A percentile compares a stretch with the other conserved stretches of the same genome.
Conservation (phyloP, 1,284 basidiomycete genomes). For the Cutaneotrichosporon curvatum region DNA sequence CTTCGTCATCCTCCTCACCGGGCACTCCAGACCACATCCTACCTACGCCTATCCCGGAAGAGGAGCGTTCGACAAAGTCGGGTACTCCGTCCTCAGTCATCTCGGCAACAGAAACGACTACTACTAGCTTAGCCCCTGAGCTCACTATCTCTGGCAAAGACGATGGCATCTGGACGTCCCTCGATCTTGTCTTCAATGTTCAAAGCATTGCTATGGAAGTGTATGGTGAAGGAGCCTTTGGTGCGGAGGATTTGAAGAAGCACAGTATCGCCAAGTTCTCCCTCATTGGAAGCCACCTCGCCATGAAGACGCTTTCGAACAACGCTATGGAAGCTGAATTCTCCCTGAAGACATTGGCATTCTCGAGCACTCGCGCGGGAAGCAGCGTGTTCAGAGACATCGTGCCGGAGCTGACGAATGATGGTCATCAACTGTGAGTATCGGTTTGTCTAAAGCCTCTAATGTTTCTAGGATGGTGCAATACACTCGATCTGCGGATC, state of each 20-base stretch:
- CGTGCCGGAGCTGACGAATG: constrained; percentile 81
- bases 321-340: constrained; percentile 80
- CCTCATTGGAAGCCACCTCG: constrained; percentile 69
- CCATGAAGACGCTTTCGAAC: constrained; percentile 77
- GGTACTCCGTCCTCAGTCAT: too few species aligned
- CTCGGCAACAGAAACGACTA: neutral
- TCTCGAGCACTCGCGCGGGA: constrained; percentile 79
- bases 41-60: constrained; percentile 7
- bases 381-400: constrained; percentile 87
- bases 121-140: constrained; percentile 51
- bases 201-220: constrained; percentile 78
- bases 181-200: constrained; percentile 73
- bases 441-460: neutral
- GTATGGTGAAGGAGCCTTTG: constrained; percentile 65
- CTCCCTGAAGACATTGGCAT: constrained; percentile 80
- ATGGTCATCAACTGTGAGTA: constrained; percentile 68
- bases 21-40: constrained; percentile 5
- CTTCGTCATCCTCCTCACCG: constrained; percentile 17
- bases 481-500: constrained; percentile 63
- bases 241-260: constrained; percentile 59
- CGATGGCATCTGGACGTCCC: constrained; percentile 52
- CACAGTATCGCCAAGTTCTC: constrained; percentile 82
- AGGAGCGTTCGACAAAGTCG: neutral
- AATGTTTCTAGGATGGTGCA: constrained; percentile 61
- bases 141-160: constrained; percentile 38